These are phyloP conservation scores for Neonectria faginata DNA, from an alignment of 2,329 filamentous ascomycete species.

Conservation along the genomic window DNA sequence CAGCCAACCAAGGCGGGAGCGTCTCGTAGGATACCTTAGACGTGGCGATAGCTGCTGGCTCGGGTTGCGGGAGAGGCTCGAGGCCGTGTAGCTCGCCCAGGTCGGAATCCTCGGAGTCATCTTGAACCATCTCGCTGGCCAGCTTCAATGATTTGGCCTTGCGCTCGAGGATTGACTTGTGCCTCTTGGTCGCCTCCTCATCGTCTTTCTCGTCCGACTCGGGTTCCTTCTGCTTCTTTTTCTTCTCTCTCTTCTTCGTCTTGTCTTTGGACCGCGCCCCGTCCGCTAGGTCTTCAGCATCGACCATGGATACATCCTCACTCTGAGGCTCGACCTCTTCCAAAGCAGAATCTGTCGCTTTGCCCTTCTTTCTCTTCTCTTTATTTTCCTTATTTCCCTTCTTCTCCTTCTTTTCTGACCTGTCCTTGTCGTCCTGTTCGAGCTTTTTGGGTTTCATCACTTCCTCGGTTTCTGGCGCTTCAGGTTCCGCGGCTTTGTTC, in stretches of 20 bases:
- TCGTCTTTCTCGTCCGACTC: slow-evolving; percentile 39
- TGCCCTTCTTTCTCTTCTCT: slow-evolving; percentile 25
- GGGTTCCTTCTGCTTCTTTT: slow-evolving; percentile 45
- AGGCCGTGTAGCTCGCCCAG: slow-evolving; percentile 73
- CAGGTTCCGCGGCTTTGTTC: slow-evolving; percentile 17
- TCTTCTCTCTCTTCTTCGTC: slow-evolving; percentile 37
- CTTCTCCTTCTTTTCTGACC: slow-evolving; percentile 32
- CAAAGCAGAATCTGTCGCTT: background rate
- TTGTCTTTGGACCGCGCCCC: slow-evolving; percentile 25
- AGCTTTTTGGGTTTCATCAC: slow-evolving; percentile 35
- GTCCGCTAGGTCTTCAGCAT: slow-evolving; percentile 27
- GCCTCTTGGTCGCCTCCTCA: slow-evolving; percentile 50
- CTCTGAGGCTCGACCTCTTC: slow-evolving; percentile 10
- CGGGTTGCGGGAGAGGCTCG: slow-evolving; percentile 84
- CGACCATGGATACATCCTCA: slow-evolving; percentile 38
- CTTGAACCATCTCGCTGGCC: slow-evolving; percentile 55
- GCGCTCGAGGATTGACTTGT: slow-evolving; percentile 67
- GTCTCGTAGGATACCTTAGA: slow-evolving; percentile 78
- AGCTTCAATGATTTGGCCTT: slow-evolving; percentile 66
- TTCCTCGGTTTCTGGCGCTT: slow-evolving; percentile 40
- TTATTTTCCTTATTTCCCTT: slow-evolving; percentile 29
- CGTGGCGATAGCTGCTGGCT: slow-evolving; percentile 66
- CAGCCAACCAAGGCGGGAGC: slow-evolving; percentile 83
- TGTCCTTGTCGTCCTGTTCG: slow-evolving; percentile 52
- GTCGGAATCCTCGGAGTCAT: slow-evolving; percentile 50